These are phyloP conservation scores for Hyphopichia homilentoma DNA, from an alignment of 805 yeast species.

Conservation along the genomic window DNA sequence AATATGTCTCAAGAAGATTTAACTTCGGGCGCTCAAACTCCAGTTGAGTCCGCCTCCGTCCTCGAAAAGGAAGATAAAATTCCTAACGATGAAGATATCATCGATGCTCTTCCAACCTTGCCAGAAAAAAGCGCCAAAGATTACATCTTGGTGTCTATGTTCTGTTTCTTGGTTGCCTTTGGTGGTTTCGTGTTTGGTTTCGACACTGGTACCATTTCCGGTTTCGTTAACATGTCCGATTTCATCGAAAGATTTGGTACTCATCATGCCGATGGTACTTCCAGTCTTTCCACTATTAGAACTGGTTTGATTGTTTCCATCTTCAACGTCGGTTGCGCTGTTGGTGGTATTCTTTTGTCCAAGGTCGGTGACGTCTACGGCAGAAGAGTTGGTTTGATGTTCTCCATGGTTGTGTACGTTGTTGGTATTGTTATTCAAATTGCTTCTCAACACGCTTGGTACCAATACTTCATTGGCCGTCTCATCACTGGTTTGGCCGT, in stretches of 20 bases:
- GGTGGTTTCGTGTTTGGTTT: conserved; percentile 78
- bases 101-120: conserved; percentile 4
- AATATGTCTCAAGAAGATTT: conserved; percentile 23
- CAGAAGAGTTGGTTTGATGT: conserved; percentile 53
- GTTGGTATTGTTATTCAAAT: conserved; percentile 62
- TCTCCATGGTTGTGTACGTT: conserved; percentile 51
- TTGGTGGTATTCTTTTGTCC: conserved; percentile 62
- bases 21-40: conserved; percentile 30
- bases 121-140: conserved; percentile 26
- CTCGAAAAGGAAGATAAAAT: conserved; percentile 17
- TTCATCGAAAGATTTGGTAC: conserved; percentile 52
- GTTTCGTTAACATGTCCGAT: conserved; percentile 60
- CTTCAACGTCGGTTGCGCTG: conserved; percentile 67
- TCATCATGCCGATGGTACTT: conserved; percentile 31
- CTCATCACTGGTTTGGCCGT: conserved; percentile 71
- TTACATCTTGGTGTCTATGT: conserved; percentile 28
- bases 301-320: conserved; percentile 51
- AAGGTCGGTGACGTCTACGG: conserved; percentile 58
- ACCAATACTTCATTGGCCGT: conserved; percentile 63
- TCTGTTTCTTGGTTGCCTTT: conserved; percentile 58
- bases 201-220: conserved; percentile 77
- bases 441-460: conserved; percentile 52
- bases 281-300: conserved; percentile 40
- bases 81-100: conserved; percentile 4
- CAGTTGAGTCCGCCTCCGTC: conserved; percentile 23